Evolutionary conservation across 2,329 filamentous ascomycete species (phyloP).

Genomic region (Neurospora sp.): DNA sequence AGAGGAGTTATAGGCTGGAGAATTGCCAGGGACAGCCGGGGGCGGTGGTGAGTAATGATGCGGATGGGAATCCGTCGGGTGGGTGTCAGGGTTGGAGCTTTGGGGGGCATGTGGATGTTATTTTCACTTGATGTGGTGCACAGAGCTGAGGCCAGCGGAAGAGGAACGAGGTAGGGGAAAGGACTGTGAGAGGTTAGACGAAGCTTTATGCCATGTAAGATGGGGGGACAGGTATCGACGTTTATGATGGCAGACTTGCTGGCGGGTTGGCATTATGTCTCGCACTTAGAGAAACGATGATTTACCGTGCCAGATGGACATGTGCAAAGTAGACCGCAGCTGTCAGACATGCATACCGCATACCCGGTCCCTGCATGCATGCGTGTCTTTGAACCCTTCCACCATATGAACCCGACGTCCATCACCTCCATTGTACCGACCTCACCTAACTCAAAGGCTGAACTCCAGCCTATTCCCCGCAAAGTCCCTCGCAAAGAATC

Average conservation of each 20-base stretch:
- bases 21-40: slow-evolving; percentile 24
- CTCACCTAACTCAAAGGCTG: slow-evolving; percentile 25
- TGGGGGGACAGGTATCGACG: neutral
- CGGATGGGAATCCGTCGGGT: slow-evolving; percentile 18
- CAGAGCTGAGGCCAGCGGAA: neutral
- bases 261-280: neutral
- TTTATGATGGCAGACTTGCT: neutral
- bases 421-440: neutral
- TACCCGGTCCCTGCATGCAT: neutral
- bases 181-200: neutral
- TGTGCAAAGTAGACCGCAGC: neutral
- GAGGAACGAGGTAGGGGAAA: neutral
- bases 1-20: slow-evolving; percentile 27
- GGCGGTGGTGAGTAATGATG: slow-evolving; percentile 15
- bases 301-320: neutral
- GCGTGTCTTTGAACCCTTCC: no score
- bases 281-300: neutral
- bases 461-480: slow-evolving; percentile 46
- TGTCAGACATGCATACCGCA: neutral
- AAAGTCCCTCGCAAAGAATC: slow-evolving; percentile 54
- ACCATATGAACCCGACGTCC: neutral
- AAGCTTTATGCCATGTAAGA: neutral
- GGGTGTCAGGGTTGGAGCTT: slow-evolving; percentile 22
- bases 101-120: slow-evolving; percentile 16
- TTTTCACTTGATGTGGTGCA: slow-evolving; percentile 3